Evolutionary conservation across 169 alveolate species (phyloP).

Genomic region (Cryptosporidium meleagridis): DNA sequence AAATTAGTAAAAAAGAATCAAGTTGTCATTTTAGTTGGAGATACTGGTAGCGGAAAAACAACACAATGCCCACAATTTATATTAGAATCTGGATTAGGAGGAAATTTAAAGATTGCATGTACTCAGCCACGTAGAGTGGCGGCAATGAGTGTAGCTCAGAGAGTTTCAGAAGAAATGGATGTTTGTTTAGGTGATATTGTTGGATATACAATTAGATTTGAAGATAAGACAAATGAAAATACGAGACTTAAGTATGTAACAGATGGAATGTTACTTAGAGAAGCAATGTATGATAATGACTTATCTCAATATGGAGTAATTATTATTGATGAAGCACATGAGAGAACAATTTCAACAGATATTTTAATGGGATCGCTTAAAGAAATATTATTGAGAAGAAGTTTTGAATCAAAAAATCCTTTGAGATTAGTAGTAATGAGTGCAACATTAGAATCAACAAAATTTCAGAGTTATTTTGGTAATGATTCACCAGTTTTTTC

Average conservation of each 20-base stretch:
- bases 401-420: constrained; percentile 78
- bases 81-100: constrained; percentile 86
- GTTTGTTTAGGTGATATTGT: constrained; percentile 89
- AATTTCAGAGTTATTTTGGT: constrained; percentile 92
- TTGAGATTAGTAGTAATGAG: constrained; percentile 96
- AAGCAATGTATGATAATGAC: constrained; percentile 93
- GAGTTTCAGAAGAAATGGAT: constrained; percentile 98
- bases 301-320: constrained; percentile 91
- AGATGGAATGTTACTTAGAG: constrained; percentile 98
- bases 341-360: constrained; percentile 97
- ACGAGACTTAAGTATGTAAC: constrained; percentile 96
- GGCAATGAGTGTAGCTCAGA: constrained; percentile 98
- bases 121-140: constrained; percentile 99
- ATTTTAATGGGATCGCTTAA: constrained; percentile 96
- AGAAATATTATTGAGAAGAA: constrained; percentile 89
- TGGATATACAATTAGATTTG: constrained; percentile 98
- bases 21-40: constrained; percentile 90
- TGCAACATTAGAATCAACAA: constrained; percentile 97
- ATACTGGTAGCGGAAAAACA: constrained; percentile 99
- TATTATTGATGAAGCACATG: constrained; percentile 99
- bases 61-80: constrained; percentile 97
- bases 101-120: constrained; percentile 92
- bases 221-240: constrained; percentile 89
- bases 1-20: constrained; percentile 84
- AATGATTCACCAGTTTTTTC: constrained; percentile 94